These are phyloP conservation scores for Ganoderma sinense DNA, from an alignment of 1,284 basidiomycete genomes.

Conservation along the genomic window DNA sequence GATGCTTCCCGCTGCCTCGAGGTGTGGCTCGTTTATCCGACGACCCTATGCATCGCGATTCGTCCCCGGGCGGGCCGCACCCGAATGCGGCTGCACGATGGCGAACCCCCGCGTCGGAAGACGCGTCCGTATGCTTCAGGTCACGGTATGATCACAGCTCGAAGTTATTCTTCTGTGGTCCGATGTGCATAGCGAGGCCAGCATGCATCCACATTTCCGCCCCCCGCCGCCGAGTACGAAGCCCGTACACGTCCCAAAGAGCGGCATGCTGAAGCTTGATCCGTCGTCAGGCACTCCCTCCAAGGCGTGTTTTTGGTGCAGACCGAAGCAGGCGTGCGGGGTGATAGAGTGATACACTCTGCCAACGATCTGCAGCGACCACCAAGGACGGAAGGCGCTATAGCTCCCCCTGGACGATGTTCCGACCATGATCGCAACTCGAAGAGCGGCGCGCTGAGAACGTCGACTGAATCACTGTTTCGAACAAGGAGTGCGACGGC, in stretches of 20 bases:
- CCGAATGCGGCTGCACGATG: constrained; percentile 1
- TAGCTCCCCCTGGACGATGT: neutral
- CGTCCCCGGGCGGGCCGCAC: constrained; percentile 10
- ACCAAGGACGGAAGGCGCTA: constrained; percentile 7
- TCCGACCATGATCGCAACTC: constrained; percentile 26
- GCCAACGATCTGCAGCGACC: neutral
- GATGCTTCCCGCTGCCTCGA: constrained; percentile 29
- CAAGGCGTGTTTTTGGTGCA: neutral
- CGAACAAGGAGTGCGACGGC: constrained; percentile 18
- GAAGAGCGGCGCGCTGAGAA: constrained; percentile 13
- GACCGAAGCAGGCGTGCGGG: neutral
- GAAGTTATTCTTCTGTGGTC: neutral
- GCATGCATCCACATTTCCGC: constrained; percentile 9
- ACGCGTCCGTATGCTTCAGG: constrained; percentile 11
- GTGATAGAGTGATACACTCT: neutral
- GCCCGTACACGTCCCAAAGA: neutral
- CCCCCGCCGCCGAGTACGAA: constrained; percentile 18
- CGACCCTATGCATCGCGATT: neutral
- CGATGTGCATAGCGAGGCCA: neutral
- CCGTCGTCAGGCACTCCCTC: neutral
- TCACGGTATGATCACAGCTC: constrained; percentile 13
- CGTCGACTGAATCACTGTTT: constrained; percentile 16
- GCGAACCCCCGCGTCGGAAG: constrained; percentile 9
- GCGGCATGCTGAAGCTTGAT: neutral
- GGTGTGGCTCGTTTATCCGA: constrained; percentile 5